Evolutionary conservation across 345 rosid genomes (phyloP).

Genomic region (Pelargonium nanum): DNA sequence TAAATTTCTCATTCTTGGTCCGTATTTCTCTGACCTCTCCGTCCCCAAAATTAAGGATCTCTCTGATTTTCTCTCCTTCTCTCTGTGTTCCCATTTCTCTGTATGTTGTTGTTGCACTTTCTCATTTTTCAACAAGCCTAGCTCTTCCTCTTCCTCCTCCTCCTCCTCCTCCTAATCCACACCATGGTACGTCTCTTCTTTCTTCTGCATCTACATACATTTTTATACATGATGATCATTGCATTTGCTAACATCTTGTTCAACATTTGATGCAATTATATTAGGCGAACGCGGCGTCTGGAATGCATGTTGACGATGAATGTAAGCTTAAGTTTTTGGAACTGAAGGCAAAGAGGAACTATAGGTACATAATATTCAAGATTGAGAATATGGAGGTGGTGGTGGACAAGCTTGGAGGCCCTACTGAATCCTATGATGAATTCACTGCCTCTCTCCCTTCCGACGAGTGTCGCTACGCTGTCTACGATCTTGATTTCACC

Average conservation of each 20-base stretch:
- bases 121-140: slow-evolving; percentile 17
- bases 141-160: slow-evolving; percentile 17
- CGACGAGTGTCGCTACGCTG: slow-evolving; percentile 87
- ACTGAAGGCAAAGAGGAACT: slow-evolving; percentile 74
- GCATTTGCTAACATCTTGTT: not conserved
- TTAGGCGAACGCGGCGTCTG: slow-evolving; percentile 87
- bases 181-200: slow-evolving; percentile 47
- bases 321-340: slow-evolving; percentile 85
- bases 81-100: slow-evolving; percentile 10
- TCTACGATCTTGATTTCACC: slow-evolving; percentile 75
- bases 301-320: slow-evolving; percentile 86
- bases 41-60: slow-evolving; percentile 48
- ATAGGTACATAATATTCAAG: slow-evolving; percentile 77
- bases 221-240: not conserved
- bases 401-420: slow-evolving; percentile 68
- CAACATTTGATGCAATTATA: not conserved
- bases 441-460: slow-evolving; percentile 66
- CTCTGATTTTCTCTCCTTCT: slow-evolving; percentile 13
- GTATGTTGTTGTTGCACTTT: slow-evolving; percentile 21
- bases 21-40: slow-evolving; percentile 19
- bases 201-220: not conserved
- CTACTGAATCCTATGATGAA: slow-evolving; percentile 61
- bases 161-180: slow-evolving; percentile 20
- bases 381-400: slow-evolving; percentile 73
- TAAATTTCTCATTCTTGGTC: slow-evolving; percentile 24